Conservation (phyloP, 257 asterid species). For the Lycium ferocissimum region DNA sequence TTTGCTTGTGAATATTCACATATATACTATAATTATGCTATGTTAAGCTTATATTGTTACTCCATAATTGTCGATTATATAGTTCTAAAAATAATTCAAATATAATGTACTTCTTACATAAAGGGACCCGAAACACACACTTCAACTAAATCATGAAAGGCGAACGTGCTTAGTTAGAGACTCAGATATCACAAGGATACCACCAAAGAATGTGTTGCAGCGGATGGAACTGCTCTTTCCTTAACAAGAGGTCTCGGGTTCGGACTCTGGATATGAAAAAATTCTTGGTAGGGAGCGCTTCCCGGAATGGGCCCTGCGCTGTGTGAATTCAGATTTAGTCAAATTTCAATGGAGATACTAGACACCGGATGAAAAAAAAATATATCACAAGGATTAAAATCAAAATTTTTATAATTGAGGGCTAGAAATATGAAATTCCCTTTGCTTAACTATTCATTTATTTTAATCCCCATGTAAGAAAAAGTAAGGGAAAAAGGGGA, state of each 20-base stretch:
- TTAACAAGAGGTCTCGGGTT: too few relatives aligned
- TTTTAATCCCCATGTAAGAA: conserved; percentile 9
- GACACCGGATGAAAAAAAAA: too few relatives aligned
- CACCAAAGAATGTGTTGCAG: too few relatives aligned
- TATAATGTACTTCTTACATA: neutral
- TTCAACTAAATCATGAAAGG: neutral
- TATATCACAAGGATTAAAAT: neutral
- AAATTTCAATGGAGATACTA: too few relatives aligned
- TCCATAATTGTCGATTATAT: accelerated
- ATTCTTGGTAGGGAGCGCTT: too few relatives aligned
- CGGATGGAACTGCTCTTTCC: too few relatives aligned
- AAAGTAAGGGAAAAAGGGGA: conserved; percentile 36
- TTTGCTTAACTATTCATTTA: neutral
- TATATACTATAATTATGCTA: neutral
- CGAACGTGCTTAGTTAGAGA: neutral
- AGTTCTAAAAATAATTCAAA: neutral
- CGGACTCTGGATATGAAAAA: too few relatives aligned
- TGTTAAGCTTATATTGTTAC: neutral
- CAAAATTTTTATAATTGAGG: neutral
- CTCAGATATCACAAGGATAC: neutral
- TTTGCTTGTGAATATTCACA: neutral
- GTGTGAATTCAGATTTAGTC: too few relatives aligned
- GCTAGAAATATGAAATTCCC: neutral
- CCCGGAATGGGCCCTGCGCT: too few relatives aligned
- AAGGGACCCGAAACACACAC: neutral